Percentiles rank a stretch among this genome's conserved stretches.
Conservation (phyloP, 75 land plant species). For the Gnetum montanum region DNA sequence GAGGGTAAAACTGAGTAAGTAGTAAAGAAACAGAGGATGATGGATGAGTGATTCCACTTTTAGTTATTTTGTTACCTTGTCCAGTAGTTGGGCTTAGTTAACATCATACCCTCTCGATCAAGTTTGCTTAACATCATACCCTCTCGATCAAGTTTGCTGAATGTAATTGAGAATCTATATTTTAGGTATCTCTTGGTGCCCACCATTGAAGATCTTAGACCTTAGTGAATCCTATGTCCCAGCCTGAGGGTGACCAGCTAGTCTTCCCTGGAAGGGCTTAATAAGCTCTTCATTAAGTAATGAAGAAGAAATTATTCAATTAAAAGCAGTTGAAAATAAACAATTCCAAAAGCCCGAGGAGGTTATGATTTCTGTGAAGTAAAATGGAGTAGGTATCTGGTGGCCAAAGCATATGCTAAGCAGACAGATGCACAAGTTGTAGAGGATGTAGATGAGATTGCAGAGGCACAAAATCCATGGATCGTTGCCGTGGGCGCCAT, state of each 20-base stretch:
- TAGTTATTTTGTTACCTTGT: too few relatives aligned
- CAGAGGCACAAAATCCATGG: constrained; percentile 59
- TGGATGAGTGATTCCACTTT: too few relatives aligned
- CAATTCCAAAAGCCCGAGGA: background rate
- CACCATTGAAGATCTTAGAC: background rate
- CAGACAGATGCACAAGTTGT: constrained; percentile 41
- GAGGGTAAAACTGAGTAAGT: too few relatives aligned
- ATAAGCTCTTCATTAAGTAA: constrained; percentile 37
- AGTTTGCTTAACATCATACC: too few relatives aligned
- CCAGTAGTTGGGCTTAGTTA: too few relatives aligned
- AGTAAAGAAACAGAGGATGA: too few relatives aligned
- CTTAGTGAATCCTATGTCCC: constrained; percentile 77
- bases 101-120: too few relatives aligned
- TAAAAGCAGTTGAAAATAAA: background rate
- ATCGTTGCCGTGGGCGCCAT: constrained; percentile 75
- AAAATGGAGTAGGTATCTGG: constrained; percentile 35
- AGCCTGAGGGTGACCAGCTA: constrained; percentile 52
- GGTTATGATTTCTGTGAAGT: background rate
- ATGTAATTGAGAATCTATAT: too few relatives aligned
- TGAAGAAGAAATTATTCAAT: background rate
- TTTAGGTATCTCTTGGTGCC: too few relatives aligned
- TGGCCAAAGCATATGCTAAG: constrained; percentile 94
- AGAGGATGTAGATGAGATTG: constrained; percentile 25
- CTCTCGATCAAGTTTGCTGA: too few relatives aligned
- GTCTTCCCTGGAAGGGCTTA: constrained; percentile 83